Evolutionary conservation across 352 stramenopile species (phyloP).

Genomic region (Globisporangium perplexum): DNA sequence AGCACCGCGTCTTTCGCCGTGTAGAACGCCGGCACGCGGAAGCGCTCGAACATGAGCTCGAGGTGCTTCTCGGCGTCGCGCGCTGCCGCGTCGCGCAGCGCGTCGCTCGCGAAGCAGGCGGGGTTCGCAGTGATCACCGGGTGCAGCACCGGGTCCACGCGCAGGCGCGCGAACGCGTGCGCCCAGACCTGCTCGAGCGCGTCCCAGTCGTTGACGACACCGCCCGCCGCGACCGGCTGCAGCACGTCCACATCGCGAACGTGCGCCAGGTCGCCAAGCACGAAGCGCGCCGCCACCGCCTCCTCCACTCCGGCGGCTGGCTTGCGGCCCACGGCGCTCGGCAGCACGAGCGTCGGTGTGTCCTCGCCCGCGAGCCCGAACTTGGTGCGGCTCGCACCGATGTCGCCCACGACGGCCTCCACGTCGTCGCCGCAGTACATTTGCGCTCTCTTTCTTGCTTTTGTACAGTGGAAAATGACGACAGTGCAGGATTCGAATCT

Average conservation of each 20-base stretch:
- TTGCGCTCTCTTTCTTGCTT: background rate
- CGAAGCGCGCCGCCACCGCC: constrained; percentile 6
- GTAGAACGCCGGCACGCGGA: constrained; percentile 87
- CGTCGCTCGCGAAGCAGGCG: constrained; percentile 72
- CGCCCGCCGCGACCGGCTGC: constrained; percentile 39
- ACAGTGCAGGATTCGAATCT: too few relatives aligned
- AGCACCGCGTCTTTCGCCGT: constrained; percentile 88
- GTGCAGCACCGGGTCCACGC: constrained; percentile 60
- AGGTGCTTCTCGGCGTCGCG: constrained; percentile 76
- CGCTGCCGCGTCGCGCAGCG: constrained; percentile 41
- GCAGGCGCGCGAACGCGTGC: constrained; percentile 66
- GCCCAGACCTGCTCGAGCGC: constrained; percentile 81
- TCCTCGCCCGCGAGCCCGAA: constrained; percentile 95
- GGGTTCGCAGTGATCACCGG: constrained; percentile 72
- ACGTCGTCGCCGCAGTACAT: constrained; percentile 98
- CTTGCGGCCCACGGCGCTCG: constrained; percentile 56
- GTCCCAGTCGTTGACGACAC: constrained; percentile 77
- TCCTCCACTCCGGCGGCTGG: background rate
- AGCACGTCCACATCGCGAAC: constrained; percentile 53
- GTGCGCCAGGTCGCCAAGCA: constrained; percentile 54
- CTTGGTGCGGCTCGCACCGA: constrained; percentile 87
- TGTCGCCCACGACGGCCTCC: constrained; percentile 93
- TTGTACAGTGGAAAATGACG: too few relatives aligned
- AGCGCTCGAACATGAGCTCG: constrained; percentile 92
- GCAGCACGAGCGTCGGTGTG: constrained; percentile 86